These are phyloP conservation scores for Dissophora ornata DNA, from an alignment of 192 early-diverging fungal species.

Conservation along the genomic window DNA sequence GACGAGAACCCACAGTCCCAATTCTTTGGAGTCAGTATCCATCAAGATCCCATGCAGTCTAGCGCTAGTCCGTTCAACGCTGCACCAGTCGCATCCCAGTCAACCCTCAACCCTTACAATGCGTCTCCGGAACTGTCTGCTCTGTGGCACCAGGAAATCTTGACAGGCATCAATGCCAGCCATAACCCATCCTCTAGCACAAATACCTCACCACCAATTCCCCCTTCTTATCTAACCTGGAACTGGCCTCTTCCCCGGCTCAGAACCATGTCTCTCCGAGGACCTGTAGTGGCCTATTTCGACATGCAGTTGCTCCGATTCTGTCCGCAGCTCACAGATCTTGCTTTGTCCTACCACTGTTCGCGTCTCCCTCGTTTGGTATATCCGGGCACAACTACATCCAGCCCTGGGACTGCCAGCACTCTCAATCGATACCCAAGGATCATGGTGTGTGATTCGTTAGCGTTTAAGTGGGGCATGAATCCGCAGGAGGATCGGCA, in stretches of 20 bases:
- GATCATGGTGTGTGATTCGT: conserved; percentile 35
- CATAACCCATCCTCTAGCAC: background rate
- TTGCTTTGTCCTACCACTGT: conserved; percentile 36
- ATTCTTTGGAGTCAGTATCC: conserved; percentile 12
- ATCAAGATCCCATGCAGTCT: background rate
- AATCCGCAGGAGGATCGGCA: conserved; percentile 17
- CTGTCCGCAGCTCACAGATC: conserved; percentile 31
- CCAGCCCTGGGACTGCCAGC: background rate
- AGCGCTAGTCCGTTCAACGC: background rate
- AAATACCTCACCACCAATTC: background rate
- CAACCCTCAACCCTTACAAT: background rate
- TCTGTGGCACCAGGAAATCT: conserved; percentile 11
- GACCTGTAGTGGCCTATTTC: conserved; percentile 28
- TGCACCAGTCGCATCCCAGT: background rate
- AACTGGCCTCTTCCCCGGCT: conserved; percentile 26
- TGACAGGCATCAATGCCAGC: background rate
- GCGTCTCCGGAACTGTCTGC: background rate
- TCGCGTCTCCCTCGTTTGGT: conserved; percentile 27
- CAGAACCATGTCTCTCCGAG: conserved; percentile 28
- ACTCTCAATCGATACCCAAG: conserved; percentile 5
- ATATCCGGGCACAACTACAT: background rate
- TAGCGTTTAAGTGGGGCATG: conserved; percentile 43
- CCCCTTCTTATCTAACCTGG: conserved; percentile 19
- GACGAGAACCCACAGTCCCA: conserved; percentile 1
- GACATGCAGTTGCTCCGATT: conserved; percentile 27